phyloP scores from a whole-genome alignment of 2,329 filamentous ascomycete species.

The Lanzia echinophila region DNA sequence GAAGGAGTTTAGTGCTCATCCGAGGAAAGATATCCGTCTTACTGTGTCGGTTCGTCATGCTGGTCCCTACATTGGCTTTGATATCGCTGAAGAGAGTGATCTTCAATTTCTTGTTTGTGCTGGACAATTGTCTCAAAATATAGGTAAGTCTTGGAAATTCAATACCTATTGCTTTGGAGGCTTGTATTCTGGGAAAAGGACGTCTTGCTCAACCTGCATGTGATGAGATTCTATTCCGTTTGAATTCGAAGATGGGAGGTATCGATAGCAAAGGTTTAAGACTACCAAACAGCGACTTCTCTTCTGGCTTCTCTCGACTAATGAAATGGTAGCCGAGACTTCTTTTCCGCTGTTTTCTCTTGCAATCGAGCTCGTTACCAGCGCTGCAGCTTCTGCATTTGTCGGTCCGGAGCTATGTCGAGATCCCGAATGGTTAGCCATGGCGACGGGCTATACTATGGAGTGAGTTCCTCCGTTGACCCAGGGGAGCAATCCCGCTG shows the following conservation, averaged over 20 bases:
- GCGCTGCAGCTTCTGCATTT: slow-evolving; percentile 13
- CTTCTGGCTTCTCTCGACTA: too few species aligned
- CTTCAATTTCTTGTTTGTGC: slow-evolving; percentile 1
- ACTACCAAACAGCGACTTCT: too few species aligned
- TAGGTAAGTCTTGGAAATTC: not conserved
- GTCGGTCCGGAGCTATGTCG: slow-evolving; percentile 21
- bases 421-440: slow-evolving; percentile 23
- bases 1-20: too few species aligned
- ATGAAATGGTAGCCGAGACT: not conserved
- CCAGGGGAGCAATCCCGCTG: too few species aligned
- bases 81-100: slow-evolving; percentile 2
- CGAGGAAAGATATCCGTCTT: too few species aligned
- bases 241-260: not conserved
- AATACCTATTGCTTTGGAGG: too few species aligned
- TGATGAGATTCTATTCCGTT: not conserved
- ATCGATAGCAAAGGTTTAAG: not conserved
- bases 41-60: too few species aligned
- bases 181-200: too few species aligned
- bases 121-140: not conserved
- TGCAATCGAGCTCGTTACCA: not conserved
- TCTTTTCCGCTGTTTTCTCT: not conserved
- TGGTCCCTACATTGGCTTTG: not conserved
- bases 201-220: not conserved
- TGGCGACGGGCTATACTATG: slow-evolving; percentile 16
- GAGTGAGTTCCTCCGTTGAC: not conserved